A percentile compares a stretch with the other conserved stretches of the same genome.
Conservation (phyloP, 2,329 filamentous ascomycete genomes). For the Arthrobotrys pseudoclavata region DNA sequence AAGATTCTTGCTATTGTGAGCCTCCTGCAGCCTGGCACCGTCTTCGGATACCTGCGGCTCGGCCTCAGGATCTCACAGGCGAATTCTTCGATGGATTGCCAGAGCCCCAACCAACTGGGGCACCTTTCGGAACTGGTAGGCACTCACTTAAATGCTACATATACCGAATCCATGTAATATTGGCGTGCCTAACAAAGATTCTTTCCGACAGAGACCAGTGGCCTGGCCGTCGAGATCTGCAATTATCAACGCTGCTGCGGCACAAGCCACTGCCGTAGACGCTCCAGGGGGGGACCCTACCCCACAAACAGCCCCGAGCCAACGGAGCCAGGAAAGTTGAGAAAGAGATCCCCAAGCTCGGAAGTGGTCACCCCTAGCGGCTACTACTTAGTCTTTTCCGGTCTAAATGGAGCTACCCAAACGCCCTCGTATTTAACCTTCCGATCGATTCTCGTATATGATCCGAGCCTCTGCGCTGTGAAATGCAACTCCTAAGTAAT, state of each 20-base stretch:
- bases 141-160: neutral
- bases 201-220: neutral
- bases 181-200: conserved; percentile 1
- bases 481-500: conserved; percentile 20
- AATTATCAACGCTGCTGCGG: conserved; percentile 21
- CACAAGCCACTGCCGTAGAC: conserved; percentile 30
- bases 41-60: conserved; percentile 13
- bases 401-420: conserved; percentile 30
- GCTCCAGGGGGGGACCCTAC: conserved; percentile 27
- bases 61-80: neutral
- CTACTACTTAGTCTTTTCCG: conserved; percentile 28
- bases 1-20: conserved; percentile 1
- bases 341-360: conserved; percentile 23
- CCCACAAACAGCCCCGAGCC: neutral
- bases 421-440: conserved; percentile 24
- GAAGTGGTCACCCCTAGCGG: conserved; percentile 1
- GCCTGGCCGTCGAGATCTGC: conserved; percentile 23
- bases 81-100: conserved; percentile 26
- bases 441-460: conserved; percentile 3
- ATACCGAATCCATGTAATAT: neutral
- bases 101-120: conserved; percentile 15
- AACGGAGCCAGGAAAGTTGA: conserved; percentile 11
- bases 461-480: conserved; percentile 21
- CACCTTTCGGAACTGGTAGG: conserved; percentile 20
- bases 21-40: neutral